phyloP scores from a whole-genome alignment of 139 green algal genomes.

The Coelastrella sp. region DNA sequence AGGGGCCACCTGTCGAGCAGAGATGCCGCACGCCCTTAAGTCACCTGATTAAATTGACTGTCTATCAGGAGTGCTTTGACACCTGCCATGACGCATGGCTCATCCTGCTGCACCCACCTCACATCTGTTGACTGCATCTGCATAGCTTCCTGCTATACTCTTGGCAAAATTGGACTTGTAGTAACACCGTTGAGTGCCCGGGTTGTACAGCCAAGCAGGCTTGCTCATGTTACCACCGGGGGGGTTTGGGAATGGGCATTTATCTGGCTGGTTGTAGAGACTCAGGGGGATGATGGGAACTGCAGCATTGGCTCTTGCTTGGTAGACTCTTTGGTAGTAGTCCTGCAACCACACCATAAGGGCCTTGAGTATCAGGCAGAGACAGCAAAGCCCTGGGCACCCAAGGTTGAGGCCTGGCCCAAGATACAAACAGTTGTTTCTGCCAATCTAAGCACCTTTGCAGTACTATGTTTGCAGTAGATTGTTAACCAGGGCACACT shows the following conservation, averaged over 20 bases:
- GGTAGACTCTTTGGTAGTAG: background rate
- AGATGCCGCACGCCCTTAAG: too few relatives aligned
- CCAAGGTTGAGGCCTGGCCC: too few relatives aligned
- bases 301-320: background rate
- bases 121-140: background rate
- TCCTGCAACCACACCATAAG: background rate
- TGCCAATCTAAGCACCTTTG: background rate
- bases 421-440: background rate
- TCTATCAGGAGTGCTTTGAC: too few relatives aligned
- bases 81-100: background rate
- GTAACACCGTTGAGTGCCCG: conserved; percentile 7
- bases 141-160: background rate
- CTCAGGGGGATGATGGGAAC: background rate
- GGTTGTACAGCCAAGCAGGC: conserved; percentile 17
- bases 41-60: too few relatives aligned
- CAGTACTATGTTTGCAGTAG: background rate
- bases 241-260: background rate
- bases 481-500: too few relatives aligned
- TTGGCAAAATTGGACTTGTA: background rate
- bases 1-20: too few relatives aligned
- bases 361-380: too few relatives aligned
- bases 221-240: background rate
- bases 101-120: background rate
- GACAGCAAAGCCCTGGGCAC: too few relatives aligned
- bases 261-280: background rate